These are phyloP conservation scores for Phytomonas francai DNA, from an alignment of 208 protist species.

Conservation along the genomic window DNA sequence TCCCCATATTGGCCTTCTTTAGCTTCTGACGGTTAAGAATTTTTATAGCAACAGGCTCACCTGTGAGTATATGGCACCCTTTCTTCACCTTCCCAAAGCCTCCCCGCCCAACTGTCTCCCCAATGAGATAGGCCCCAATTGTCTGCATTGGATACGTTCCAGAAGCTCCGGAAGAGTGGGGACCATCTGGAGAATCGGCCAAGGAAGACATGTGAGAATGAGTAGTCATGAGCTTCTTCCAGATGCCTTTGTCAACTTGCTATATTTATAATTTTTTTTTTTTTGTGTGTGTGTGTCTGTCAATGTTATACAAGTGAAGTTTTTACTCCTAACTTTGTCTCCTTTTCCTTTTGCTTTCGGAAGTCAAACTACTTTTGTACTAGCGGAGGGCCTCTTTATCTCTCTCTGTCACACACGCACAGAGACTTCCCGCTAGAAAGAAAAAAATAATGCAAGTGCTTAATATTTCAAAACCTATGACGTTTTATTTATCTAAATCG, in stretches of 20 bases:
- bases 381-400: background rate
- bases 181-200: background rate
- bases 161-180: too few relatives aligned
- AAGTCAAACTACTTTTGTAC: background rate
- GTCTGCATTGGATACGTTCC: constrained; percentile 34
- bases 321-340: background rate
- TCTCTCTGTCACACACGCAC: background rate
- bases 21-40: constrained; percentile 99
- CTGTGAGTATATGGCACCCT: constrained; percentile 94
- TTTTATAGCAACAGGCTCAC: constrained; percentile 97
- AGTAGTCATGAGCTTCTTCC: background rate
- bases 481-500: background rate
- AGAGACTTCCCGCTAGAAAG: background rate
- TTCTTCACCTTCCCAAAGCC: constrained; percentile 99
- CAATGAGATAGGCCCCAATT: constrained; percentile 97
- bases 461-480: background rate
- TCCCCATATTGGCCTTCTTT: constrained; percentile 87
- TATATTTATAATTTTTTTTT: too few relatives aligned
- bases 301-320: background rate
- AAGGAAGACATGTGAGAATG: background rate
- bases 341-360: background rate
- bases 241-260: background rate
- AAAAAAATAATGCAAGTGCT: background rate
- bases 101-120: constrained; percentile 97
- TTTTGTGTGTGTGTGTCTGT: too few relatives aligned